Conservation (phyloP, 1,284 basidiomycete genomes). For the Exobasidium rhododendri region DNA sequence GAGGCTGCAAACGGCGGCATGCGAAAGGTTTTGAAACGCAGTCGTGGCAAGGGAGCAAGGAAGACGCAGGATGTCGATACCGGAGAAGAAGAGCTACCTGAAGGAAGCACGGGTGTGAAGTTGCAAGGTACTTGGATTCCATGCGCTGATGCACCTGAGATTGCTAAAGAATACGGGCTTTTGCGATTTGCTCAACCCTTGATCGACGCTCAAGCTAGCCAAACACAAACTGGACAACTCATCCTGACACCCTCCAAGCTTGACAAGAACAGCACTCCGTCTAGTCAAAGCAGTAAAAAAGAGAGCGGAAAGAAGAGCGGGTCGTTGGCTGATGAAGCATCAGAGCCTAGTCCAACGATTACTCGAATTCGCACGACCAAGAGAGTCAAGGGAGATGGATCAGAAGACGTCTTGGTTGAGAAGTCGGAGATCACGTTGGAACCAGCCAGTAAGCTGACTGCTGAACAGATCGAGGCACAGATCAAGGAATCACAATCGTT, state of each 20-base stretch:
- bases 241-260: slow-evolving; percentile 24
- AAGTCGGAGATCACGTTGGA: slow-evolving; percentile 24
- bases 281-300: slow-evolving; percentile 18
- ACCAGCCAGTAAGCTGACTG: slow-evolving; percentile 24
- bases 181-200: slow-evolving; percentile 66
- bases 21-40: slow-evolving; percentile 57
- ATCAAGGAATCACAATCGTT: slow-evolving; percentile 43
- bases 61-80: slow-evolving; percentile 28
- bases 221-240: slow-evolving; percentile 52
- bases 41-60: slow-evolving; percentile 30
- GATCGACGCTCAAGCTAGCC: slow-evolving; percentile 73
- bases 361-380: slow-evolving; percentile 25
- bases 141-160: slow-evolving; percentile 65
- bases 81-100: slow-evolving; percentile 27
- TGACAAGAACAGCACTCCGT: slow-evolving; percentile 9
- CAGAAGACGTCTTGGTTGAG: slow-evolving; percentile 29
- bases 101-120: slow-evolving; percentile 56
- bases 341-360: slow-evolving; percentile 23
- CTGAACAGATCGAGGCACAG: slow-evolving; percentile 47
- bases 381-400: slow-evolving; percentile 20
- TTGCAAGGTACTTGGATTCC: slow-evolving; percentile 89
- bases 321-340: slow-evolving; percentile 14
- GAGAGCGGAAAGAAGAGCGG: not conserved
- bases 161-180: slow-evolving; percentile 67
- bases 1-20: slow-evolving; percentile 75